A percentile compares a stretch with the other conserved stretches of the same genome.
phyloP scores from a whole-genome alignment of 305 asterid genomes.

The Fraxinus baroniana region DNA sequence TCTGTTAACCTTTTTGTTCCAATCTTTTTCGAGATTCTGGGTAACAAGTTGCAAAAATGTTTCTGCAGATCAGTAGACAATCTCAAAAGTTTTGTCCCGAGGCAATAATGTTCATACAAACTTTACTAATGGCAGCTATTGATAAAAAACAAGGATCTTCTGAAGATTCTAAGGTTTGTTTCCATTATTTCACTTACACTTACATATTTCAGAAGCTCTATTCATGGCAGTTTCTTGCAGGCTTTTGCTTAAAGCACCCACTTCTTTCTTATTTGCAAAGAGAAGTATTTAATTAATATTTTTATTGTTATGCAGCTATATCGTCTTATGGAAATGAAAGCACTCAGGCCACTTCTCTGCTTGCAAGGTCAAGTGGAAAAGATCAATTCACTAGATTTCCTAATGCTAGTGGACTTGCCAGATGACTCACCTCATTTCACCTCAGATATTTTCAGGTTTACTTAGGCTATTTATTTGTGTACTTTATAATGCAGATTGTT shows the following conservation, averaged over 20 bases:
- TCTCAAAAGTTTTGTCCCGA: conserved; percentile 78
- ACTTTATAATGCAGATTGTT: background rate
- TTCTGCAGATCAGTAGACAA: conserved; percentile 58
- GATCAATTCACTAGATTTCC: conserved; percentile 56
- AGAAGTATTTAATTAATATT: conserved; percentile 13
- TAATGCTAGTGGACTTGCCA: conserved; percentile 59
- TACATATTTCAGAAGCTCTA: conserved; percentile 9
- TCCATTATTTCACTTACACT: conserved; percentile 6
- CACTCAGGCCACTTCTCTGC: conserved; percentile 57
- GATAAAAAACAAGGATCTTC: conserved; percentile 37
- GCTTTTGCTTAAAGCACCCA: background rate
- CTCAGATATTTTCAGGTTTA: conserved; percentile 69
- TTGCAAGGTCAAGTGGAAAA: conserved; percentile 47
- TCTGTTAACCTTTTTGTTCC: background rate
- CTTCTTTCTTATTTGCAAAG: background rate
- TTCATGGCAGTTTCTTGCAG: background rate
- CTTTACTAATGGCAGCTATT: conserved; percentile 67
- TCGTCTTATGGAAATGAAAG: conserved; percentile 74
- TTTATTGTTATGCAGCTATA: conserved; percentile 48
- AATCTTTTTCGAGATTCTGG: conserved; percentile 1
- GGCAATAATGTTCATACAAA: conserved; percentile 68
- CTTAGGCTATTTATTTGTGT: conserved; percentile 1
- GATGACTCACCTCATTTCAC: conserved; percentile 73
- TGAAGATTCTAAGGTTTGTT: conserved; percentile 66
- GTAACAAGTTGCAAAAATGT: conserved; percentile 10